phyloP scores from a whole-genome alignment of 176 grass and related monocot species.

The Guadua angustifolia region DNA sequence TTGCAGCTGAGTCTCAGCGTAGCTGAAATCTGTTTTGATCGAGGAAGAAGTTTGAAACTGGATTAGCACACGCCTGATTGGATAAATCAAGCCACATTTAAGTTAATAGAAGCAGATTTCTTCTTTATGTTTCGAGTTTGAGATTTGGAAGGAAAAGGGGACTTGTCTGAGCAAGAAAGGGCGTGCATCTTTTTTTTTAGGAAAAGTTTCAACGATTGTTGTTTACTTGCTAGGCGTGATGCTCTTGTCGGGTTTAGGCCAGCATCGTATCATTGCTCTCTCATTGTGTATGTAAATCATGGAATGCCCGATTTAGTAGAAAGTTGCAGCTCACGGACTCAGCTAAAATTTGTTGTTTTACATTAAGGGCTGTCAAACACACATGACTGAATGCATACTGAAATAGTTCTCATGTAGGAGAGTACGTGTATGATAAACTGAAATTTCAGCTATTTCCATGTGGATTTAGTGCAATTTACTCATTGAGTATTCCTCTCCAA shows the following conservation, averaged over 20 bases:
- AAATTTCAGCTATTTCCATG: neutral
- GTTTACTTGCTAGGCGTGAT: neutral
- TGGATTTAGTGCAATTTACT: neutral
- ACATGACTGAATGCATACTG: too few relatives aligned
- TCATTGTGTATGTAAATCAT: neutral
- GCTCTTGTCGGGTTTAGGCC: neutral
- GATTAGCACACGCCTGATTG: neutral
- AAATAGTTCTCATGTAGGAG: neutral
- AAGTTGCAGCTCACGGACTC: neutral
- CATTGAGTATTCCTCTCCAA: neutral
- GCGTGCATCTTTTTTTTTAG: neutral
- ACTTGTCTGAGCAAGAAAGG: neutral
- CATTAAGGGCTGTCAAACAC: neutral
- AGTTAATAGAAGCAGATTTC: neutral
- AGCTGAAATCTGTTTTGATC: neutral
- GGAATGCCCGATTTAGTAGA: neutral
- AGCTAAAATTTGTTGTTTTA: neutral
- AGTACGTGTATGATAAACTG: neutral
- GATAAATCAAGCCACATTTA: neutral
- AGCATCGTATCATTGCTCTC: neutral
- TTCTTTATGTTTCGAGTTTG: neutral
- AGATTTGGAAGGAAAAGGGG: neutral
- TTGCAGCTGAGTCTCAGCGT: neutral
- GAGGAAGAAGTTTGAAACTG: neutral
- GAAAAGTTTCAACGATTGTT: neutral